Base-by-base conservation (phyloP, 352 stramenopile species). In the Globisporangium okanoganense region DNA sequence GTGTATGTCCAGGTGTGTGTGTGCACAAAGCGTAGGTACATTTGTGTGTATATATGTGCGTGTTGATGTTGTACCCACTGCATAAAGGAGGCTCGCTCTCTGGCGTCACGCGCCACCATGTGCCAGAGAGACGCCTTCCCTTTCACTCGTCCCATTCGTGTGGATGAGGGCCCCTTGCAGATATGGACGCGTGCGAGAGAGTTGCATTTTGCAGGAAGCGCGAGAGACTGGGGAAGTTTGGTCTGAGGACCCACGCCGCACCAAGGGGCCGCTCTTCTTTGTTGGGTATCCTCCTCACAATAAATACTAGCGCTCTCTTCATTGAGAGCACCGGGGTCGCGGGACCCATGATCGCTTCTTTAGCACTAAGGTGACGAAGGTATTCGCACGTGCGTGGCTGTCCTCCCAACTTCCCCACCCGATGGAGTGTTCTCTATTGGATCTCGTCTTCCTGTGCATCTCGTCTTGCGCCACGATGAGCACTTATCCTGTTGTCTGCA, bases 291-390 rank as follows among this genome's bases (percentile, higher is more conserved):
- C n/a, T n/a, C n/a, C 4, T 38, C 20, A 10, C 44, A 56, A n/a
- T n/a, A 58, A 72, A 69, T 84, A 65, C 79, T 87, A 87, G 79
- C 79, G 77, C 76, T 79, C 72, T 71, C 54, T 54, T 40, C 43
- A 22, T 51, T 43, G 56, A 64, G 66, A 78, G 80, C 80, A 85
- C 78, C 78, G 80, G 78, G 80, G 82, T 90, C 78, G 41, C 71
- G 80, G 80, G 80, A 90, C 82, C 76, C 78, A 86, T 87, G 80
- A 90, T 90, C 76, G 73, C 72, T 66, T 74, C 33, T 57, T 56
- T 64, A 65, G 59, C 71, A 67, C 75, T 64, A 85, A 87, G 79
- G 78, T 79, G 78, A 78, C 58, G 78, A 90, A 87, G 78, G 80
- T 90, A 87, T 80, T 75, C 50, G 49, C 27, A 29, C 49, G 49